Base-by-base conservation (phyloP, 2,329 filamentous ascomycete species). In the Phyllosticta capitalensis region DNA sequence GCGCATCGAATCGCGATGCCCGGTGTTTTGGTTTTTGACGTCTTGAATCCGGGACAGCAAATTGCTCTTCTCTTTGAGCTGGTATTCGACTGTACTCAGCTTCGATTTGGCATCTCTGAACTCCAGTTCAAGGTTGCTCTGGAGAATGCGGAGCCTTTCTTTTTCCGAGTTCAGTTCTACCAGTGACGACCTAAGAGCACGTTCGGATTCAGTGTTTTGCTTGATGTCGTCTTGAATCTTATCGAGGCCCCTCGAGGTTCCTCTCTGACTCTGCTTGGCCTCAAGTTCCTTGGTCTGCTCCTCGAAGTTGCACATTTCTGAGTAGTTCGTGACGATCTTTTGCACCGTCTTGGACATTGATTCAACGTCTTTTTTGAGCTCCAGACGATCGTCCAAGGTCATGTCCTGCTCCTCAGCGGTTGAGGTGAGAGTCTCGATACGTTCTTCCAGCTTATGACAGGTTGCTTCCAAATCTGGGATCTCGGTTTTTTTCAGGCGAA, bases 151-250 rank as follows among this genome's bases (percentile, higher is more conserved):
- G 58, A 84, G 81, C 48, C 88, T 84, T 64, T 96, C 89, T 64
- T 83, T 85, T 33, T 94, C 89, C 12, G 75, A 76, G 0, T 80
- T 83, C 30, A 95, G 74, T 66, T 88, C 88, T 6, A 81, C 74
- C 12, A 92, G 79, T 51, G 78, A 81, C 50, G 78, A 78, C 68
- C 89, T 90, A 26, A 85, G 74, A 21, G 75, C 75, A 58, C 86
- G 83, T 64, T 85, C 80, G 68, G 89, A 84, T 62, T 91, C 89
- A 20, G 81, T 82, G 59, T 86, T 80, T 19, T 77, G 74, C 54
- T 84, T 83, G 62, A 91, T 83, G 54, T 91, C 83, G 57, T 89
- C 85, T 66, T 94, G 88, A 57, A 97, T 91, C 64, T 94, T 89
- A 58, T 95, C 89, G 6, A 90, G 81, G 28, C 88, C 89, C 63